A percentile compares a stretch with the other conserved stretches of the same genome.
These are phyloP conservation scores for Ophiostoma populinum DNA, from an alignment of 2,329 filamentous ascomycete species.

Conservation along the genomic window DNA sequence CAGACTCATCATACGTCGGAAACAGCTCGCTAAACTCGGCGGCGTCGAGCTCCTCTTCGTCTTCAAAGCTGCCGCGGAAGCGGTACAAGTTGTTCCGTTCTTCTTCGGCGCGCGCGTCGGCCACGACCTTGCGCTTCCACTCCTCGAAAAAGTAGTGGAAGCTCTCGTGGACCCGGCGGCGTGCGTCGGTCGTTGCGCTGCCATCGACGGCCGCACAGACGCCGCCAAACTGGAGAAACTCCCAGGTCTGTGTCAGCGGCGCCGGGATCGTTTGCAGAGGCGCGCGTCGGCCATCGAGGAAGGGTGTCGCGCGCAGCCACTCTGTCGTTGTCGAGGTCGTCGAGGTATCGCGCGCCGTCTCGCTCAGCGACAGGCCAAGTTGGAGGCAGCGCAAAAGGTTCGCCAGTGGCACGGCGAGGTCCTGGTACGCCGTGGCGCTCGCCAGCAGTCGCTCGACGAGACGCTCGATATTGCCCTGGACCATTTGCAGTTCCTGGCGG, in stretches of 20 bases:
- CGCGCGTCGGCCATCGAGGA: slow-evolving; percentile 31
- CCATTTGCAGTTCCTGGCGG: slow-evolving; percentile 29
- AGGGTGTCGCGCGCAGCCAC: slow-evolving; percentile 33
- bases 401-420: slow-evolving; percentile 62
- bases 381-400: slow-evolving; percentile 66
- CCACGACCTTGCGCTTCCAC: slow-evolving; percentile 62
- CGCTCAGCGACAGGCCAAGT: slow-evolving; percentile 52
- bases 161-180: slow-evolving; percentile 42
- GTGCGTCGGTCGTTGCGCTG: slow-evolving; percentile 26
- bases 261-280: slow-evolving; percentile 11
- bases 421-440: slow-evolving; percentile 64
- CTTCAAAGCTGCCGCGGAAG: slow-evolving; percentile 61
- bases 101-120: slow-evolving; percentile 60
- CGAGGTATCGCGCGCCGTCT: slow-evolving; percentile 22
- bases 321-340: slow-evolving; percentile 10
- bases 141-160: slow-evolving; percentile 60
- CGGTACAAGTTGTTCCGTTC: slow-evolving; percentile 63
- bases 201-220: slow-evolving; percentile 31
- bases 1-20: slow-evolving; percentile 35
- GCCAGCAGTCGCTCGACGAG: slow-evolving; percentile 57
- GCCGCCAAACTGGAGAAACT: slow-evolving; percentile 33
- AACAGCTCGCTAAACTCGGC: slow-evolving; percentile 69
- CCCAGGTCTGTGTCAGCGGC: slow-evolving; percentile 20
- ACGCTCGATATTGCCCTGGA: slow-evolving; percentile 42
- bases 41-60: slow-evolving; percentile 56